Percentiles rank a stretch among this genome's conserved stretches.
Conservation (phyloP, 2,329 filamentous ascomycete genomes). For the Coniella lustricola region DNA sequence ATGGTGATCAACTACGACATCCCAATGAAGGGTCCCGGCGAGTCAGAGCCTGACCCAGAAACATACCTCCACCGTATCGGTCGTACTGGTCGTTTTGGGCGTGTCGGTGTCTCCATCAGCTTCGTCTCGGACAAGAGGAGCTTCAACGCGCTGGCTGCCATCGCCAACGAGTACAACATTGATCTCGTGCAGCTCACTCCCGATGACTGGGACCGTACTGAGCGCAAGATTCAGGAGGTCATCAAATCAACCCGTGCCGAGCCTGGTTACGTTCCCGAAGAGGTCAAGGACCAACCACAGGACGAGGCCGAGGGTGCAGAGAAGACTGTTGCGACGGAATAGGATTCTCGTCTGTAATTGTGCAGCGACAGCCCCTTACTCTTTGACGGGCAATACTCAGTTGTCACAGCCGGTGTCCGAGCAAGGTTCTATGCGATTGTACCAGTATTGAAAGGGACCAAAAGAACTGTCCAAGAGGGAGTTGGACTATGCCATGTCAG, state of each 20-base stretch:
- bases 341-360: conserved; percentile 1
- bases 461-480: too few relatives aligned
- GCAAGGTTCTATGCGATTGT: too few relatives aligned
- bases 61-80: conserved; percentile 98
- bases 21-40: conserved; percentile 65
- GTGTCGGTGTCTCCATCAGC: conserved; percentile 90
- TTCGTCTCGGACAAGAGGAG: conserved; percentile 85
- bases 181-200: conserved; percentile 76
- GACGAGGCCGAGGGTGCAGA: not conserved
- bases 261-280: conserved; percentile 41
- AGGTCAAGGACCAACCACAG: conserved; percentile 12
- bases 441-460: too few relatives aligned
- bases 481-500: too few relatives aligned
- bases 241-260: conserved; percentile 65
- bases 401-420: not conserved
- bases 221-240: conserved; percentile 72
- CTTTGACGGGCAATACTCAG: not conserved
- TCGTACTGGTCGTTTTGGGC: conserved; percentile 91
- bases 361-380: not conserved
- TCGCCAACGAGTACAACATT: conserved; percentile 72
- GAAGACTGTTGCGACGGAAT: conserved; percentile 5
- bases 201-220: conserved; percentile 84
- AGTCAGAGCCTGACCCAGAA: conserved; percentile 81
- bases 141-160: conserved; percentile 71
- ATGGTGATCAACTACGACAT: conserved; percentile 99